Evolutionary conservation across 768 basidiomycete genomes (phyloP).

Genomic region (Suillus bovinus): DNA sequence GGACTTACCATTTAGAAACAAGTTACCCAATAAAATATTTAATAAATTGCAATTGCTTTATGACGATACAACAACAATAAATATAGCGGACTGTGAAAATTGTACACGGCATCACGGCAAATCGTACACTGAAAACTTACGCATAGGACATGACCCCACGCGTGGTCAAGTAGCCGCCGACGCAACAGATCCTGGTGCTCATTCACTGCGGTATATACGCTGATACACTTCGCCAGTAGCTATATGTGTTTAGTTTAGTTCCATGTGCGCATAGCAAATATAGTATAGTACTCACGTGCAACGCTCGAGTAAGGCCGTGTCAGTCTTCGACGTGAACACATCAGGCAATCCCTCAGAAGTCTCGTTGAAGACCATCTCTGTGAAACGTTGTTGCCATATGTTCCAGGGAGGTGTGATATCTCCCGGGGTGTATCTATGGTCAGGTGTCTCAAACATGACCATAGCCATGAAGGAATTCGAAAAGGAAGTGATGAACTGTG

Average conservation of each 20-base stretch:
- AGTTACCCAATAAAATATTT: no score
- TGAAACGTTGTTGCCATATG: slow-evolving; percentile 14
- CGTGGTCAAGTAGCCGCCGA: background rate
- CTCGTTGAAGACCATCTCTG: slow-evolving; percentile 51
- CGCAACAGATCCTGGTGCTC: background rate
- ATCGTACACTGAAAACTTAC: background rate
- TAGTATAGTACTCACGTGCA: slow-evolving; percentile 31
- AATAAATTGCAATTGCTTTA: no score
- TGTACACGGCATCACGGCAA: no score
- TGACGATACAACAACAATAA: no score
- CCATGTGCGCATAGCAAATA: background rate
- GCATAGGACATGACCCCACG: background rate
- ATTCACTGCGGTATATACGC: background rate
- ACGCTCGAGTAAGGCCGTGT: slow-evolving; percentile 33
- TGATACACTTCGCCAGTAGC: background rate
- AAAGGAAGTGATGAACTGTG: slow-evolving; percentile 32
- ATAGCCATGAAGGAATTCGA: slow-evolving; percentile 28
- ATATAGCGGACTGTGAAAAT: no score
- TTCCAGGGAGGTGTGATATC: slow-evolving; percentile 24
- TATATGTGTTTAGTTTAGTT: background rate
- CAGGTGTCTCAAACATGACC: slow-evolving; percentile 23
- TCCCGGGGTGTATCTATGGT: slow-evolving; percentile 17
- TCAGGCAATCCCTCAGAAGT: slow-evolving; percentile 25
- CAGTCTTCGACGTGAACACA: slow-evolving; percentile 32
- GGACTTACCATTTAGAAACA: no score